Conservation (phyloP, 2,329 filamentous ascomycete genomes). For the Diaporthe vaccinii region DNA sequence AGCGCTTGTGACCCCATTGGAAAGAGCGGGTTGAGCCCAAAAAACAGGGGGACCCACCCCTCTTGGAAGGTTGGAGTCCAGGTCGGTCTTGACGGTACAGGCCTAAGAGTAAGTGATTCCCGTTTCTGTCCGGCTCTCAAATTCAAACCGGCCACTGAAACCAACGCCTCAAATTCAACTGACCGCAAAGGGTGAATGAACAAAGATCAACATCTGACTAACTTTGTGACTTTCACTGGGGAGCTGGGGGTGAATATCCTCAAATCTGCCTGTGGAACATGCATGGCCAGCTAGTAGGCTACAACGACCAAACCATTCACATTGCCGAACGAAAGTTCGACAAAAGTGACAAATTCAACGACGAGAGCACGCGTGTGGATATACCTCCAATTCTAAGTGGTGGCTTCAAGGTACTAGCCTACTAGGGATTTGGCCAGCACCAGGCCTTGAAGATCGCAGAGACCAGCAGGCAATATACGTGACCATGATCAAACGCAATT, state of each 20-base stretch:
- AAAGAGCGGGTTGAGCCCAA: background rate
- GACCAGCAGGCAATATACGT: constrained; percentile 18
- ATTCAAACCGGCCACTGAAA: background rate
- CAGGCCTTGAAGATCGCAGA: background rate
- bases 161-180: background rate
- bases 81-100: background rate
- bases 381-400: background rate
- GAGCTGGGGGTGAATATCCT: background rate
- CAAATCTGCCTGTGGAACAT: constrained; percentile 26
- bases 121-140: background rate
- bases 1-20: background rate
- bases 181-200: background rate
- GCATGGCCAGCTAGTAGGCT: background rate
- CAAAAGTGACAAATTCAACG: background rate
- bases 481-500: constrained; percentile 21
- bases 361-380: background rate
- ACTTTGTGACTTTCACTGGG: background rate
- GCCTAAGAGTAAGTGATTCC: background rate
- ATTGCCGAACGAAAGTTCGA: background rate
- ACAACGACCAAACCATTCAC: constrained; percentile 3
- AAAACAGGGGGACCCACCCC: background rate
- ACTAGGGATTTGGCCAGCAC: background rate
- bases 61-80: background rate
- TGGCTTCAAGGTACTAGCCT: background rate
- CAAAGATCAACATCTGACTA: background rate